Evolutionary conservation across 768 basidiomycete genomes (phyloP).

Genomic region (Dictyophora rubrovolvata): DNA sequence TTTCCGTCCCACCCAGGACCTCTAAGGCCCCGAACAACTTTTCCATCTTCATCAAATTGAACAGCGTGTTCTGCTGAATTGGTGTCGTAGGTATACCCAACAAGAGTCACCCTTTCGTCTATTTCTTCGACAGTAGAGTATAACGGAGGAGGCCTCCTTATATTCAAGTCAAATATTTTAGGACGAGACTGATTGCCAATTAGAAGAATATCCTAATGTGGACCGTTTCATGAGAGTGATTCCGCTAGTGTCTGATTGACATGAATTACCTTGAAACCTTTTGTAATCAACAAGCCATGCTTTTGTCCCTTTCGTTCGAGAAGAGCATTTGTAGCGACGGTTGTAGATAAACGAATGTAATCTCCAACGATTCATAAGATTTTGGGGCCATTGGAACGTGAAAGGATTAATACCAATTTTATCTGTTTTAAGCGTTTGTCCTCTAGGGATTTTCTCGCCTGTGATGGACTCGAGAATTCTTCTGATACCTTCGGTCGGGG

Average conservation of each 20-base stretch:
- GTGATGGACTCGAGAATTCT: conserved; percentile 73
- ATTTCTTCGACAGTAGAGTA: conserved; percentile 69
- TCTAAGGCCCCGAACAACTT: conserved; percentile 54
- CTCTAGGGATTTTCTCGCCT: conserved; percentile 57
- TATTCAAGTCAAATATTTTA: conserved; percentile 89
- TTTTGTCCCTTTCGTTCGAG: conserved; percentile 90
- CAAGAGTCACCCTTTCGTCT: conserved; percentile 89
- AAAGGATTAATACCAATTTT: conserved; percentile 55
- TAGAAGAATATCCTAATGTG: conserved; percentile 58
- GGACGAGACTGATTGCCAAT: conserved; percentile 96
- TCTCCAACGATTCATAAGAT: conserved; percentile 34
- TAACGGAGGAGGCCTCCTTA: conserved; percentile 63
- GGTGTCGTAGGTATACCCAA: conserved; percentile 89
- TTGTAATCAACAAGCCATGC: conserved; percentile 85
- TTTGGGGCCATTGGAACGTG: not conserved
- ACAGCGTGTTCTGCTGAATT: conserved; percentile 65
- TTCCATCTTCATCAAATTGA: conserved; percentile 65
- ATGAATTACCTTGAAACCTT: conserved; percentile 54
- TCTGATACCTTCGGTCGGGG: conserved; percentile 89
- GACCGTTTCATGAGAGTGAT: not conserved
- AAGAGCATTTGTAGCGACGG: conserved; percentile 92
- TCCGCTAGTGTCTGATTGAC: not conserved
- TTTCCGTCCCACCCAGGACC: conserved; percentile 69
- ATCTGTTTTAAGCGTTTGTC: conserved; percentile 54
- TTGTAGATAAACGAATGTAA: conserved; percentile 86